Percentiles rank a stretch among this genome's conserved stretches.
Evolutionary conservation across 78 protist genomes (phyloP).

Genomic region (Mastigamoeba balamuthi): DNA sequence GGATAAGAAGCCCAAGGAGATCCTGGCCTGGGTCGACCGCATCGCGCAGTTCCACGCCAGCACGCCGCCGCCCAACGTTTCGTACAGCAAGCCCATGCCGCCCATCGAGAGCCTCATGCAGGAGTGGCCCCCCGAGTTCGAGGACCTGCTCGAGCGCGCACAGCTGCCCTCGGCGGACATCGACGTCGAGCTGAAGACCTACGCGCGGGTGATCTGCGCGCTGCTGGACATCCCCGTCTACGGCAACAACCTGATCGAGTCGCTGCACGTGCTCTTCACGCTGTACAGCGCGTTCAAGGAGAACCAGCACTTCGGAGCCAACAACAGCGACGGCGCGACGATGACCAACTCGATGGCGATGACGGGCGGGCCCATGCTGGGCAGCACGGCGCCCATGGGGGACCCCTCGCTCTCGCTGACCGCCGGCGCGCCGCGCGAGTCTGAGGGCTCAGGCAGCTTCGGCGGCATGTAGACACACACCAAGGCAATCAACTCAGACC

Average conservation of each 20-base stretch:
- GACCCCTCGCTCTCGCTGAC: too few species aligned
- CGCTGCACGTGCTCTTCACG: constrained; percentile 66
- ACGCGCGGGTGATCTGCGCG: constrained; percentile 38
- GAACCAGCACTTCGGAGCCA: constrained; percentile 27
- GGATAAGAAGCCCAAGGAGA: constrained; percentile 25
- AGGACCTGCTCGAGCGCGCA: constrained; percentile 14
- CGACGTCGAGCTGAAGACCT: constrained; percentile 8
- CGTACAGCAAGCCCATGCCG: constrained; percentile 63
- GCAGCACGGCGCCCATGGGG: too few species aligned
- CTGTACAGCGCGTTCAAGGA: constrained; percentile 53
- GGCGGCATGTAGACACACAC: too few species aligned
- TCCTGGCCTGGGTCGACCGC: constrained; percentile 34
- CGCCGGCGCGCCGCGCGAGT: too few species aligned
- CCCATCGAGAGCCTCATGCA: constrained; percentile 63
- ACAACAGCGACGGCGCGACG: too few species aligned
- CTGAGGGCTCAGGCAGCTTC: too few species aligned
- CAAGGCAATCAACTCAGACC: too few species aligned
- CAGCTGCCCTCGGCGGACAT: not conserved
- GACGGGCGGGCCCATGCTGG: too few species aligned
- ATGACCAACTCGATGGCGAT: too few species aligned
- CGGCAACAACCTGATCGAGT: constrained; percentile 19
- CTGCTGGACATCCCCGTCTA: constrained; percentile 54
- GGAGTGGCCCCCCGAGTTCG: constrained; percentile 51
- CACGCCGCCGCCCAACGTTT: constrained; percentile 18
- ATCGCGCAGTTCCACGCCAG: constrained; percentile 20